Conservation (phyloP, 352 stramenopile genomes). For the Globisporangium uncinulatum region DNA sequence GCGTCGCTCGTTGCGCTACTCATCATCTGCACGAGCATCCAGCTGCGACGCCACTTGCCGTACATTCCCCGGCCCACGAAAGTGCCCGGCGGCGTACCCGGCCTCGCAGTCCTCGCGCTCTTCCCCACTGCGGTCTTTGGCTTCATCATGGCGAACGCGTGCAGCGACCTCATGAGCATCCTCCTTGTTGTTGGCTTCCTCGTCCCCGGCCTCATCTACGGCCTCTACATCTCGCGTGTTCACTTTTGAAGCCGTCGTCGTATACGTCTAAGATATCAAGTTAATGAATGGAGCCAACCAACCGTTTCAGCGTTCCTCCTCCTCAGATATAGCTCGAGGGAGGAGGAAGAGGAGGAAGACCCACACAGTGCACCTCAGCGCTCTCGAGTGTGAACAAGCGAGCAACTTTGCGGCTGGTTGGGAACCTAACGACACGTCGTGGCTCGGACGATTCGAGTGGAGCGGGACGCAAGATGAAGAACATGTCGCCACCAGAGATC, state of each 20-base stretch:
- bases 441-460: not conserved
- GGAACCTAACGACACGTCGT: not conserved
- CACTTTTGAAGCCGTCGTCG: not conserved
- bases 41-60: constrained; percentile 53
- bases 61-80: constrained; percentile 38
- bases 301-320: too few species aligned
- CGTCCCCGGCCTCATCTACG: constrained; percentile 9
- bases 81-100: constrained; percentile 17
- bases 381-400: too few species aligned
- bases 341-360: too few species aligned
- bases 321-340: too few species aligned
- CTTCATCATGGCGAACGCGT: constrained; percentile 14
- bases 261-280: too few species aligned
- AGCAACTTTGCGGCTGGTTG: too few species aligned
- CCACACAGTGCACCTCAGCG: too few species aligned
- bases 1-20: constrained; percentile 68
- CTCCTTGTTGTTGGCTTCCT: constrained; percentile 9
- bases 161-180: constrained; percentile 6
- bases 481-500: constrained; percentile 1
- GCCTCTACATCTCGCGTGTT: not conserved
- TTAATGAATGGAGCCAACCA: too few species aligned
- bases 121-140: constrained; percentile 13
- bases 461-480: not conserved
- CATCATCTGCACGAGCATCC: constrained; percentile 81
- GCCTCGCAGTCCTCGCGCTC: constrained; percentile 17